A percentile compares a stretch with the other conserved stretches of the same genome.
Conservation (phyloP, 2,329 filamentous ascomycete species). For the Intubia oerlemansii region DNA sequence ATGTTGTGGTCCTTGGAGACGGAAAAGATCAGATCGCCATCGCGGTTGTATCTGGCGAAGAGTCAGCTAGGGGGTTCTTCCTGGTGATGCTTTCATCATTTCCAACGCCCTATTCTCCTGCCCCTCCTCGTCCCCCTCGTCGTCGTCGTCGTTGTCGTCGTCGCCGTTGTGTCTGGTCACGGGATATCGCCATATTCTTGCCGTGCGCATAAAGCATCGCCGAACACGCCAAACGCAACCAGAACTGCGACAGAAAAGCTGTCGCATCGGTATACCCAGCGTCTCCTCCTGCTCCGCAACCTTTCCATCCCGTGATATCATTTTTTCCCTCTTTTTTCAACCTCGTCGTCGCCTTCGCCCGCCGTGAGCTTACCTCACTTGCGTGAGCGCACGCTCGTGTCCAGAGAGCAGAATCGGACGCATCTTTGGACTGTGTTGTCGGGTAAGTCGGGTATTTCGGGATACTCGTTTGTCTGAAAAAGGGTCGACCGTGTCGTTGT, state of each 20-base stretch:
- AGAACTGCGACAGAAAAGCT: no score
- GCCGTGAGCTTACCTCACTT: conserved; percentile 36
- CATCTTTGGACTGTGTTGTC: conserved; percentile 39
- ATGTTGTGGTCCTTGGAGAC: conserved; percentile 32
- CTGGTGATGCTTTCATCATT: neutral
- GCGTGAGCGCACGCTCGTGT: conserved; percentile 90
- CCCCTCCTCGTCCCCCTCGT: neutral
- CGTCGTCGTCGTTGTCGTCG: neutral
- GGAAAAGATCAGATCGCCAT: conserved; percentile 47
- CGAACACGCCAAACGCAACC: no score
- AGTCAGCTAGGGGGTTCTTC: conserved; percentile 1
- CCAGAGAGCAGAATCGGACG: conserved; percentile 90
- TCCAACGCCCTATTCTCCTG: no score
- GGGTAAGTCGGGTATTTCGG: neutral
- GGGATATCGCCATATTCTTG: no score
- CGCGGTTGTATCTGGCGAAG: conserved; percentile 61
- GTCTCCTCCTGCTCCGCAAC: no score
- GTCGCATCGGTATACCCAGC: no score
- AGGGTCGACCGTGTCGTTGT: no score
- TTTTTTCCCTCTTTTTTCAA: no score
- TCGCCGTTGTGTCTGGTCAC: neutral
- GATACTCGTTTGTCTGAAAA: neutral
- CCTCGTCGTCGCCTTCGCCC: neutral
- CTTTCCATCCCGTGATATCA: no score
- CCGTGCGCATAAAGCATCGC: no score